These are phyloP conservation scores for Pseudogymnoascus sp. DNA, from an alignment of 2,329 filamentous ascomycete genomes.

Conservation along the genomic window DNA sequence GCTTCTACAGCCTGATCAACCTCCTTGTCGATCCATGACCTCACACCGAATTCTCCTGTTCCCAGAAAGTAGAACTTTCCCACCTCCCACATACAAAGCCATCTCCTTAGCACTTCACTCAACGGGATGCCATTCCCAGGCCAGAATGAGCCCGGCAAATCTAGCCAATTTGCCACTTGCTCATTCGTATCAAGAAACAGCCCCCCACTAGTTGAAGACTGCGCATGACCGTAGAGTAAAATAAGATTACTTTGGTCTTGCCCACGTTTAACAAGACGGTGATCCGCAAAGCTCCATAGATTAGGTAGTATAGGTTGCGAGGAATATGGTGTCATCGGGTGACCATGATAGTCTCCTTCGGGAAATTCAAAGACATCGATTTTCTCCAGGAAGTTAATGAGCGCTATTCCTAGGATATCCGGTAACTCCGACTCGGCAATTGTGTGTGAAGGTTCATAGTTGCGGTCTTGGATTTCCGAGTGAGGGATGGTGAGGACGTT, in stretches of 20 bases:
- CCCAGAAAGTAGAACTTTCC: neutral
- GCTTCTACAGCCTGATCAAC: neutral
- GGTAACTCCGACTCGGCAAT: neutral
- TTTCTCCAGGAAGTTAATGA: neutral
- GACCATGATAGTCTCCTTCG: neutral
- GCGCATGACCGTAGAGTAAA: neutral
- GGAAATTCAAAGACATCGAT: neutral
- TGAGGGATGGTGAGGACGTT: neutral
- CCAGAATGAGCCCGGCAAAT: neutral
- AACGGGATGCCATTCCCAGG: neutral
- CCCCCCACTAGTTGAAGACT: neutral
- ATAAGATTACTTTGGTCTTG: neutral
- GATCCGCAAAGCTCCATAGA: neutral
- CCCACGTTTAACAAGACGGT: neutral
- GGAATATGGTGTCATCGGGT: neutral
- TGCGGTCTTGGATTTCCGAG: neutral
- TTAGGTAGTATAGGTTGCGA: neutral
- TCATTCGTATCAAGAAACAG: neutral
- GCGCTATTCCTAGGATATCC: neutral
- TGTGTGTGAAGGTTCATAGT: neutral
- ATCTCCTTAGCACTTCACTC: neutral
- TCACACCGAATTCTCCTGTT: neutral
- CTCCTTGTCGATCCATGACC: neutral
- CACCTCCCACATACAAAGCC: neutral
- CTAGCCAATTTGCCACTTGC: neutral